Conservation (phyloP, 306 rosid species). For the Rosa rugosa region DNA sequence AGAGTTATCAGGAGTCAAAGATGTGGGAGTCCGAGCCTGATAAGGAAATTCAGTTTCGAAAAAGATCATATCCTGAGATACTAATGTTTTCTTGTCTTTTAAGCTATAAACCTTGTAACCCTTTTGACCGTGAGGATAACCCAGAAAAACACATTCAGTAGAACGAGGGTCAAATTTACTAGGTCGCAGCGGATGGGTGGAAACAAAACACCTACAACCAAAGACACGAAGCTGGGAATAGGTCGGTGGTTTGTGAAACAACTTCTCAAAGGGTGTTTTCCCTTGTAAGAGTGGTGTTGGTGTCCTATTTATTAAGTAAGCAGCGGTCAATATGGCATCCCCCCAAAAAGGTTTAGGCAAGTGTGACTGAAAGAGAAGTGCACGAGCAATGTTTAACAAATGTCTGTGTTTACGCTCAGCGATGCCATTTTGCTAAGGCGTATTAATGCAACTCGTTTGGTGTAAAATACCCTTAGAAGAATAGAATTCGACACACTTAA, state of each 20-base stretch:
- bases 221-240: no score
- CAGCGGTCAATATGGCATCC: no score
- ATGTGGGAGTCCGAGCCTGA: neutral
- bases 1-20: neutral
- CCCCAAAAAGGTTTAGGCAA: no score
- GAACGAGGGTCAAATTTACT: neutral
- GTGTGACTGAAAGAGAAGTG: no score
- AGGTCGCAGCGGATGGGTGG: neutral
- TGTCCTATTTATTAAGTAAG: no score
- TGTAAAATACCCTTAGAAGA: neutral
- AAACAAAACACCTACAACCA: neutral
- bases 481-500: no score
- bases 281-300: no score
- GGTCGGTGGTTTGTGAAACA: no score
- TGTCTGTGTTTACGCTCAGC: neutral
- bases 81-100: neutral
- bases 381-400: no score
- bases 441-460: neutral
- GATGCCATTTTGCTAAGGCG: neutral
- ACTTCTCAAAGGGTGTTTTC: no score
- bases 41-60: neutral
- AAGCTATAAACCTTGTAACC: no score
- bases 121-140: neutral
- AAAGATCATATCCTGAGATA: neutral
- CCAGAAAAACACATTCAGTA: neutral